phyloP scores from a whole-genome alignment of 73 alveolate species.

The Tetrahymena thermophila region DNA sequence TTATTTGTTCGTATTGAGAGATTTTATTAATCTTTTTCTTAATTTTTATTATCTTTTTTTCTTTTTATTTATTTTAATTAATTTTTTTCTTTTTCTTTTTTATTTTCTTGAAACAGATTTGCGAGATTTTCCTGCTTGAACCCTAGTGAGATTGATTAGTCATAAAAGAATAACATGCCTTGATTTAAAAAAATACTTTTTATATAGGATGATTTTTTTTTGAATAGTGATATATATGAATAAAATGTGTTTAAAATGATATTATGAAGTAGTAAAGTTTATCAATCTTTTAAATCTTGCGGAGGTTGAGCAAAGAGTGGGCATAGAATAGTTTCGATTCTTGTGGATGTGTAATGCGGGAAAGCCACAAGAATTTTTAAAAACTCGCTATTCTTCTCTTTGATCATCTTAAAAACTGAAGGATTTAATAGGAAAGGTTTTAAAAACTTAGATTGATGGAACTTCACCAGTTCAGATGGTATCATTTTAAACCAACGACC shows the following conservation, averaged over 20 bases:
- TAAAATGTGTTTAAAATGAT: not conserved
- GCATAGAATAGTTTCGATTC: not conserved
- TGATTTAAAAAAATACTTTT: not conserved
- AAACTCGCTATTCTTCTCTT: not conserved
- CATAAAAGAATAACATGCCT: not conserved
- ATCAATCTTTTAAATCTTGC: not conserved
- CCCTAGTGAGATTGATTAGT: not conserved
- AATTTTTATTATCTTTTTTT: not conserved
- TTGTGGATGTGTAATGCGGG: not conserved
- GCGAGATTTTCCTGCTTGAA: conserved; percentile 3
- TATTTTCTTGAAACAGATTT: not conserved
- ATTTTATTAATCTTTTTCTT: not conserved
- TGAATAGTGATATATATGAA: not conserved
- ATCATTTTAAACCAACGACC: not conserved
- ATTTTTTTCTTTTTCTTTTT: not conserved
- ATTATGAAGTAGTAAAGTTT: not conserved
- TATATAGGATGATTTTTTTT: not conserved
- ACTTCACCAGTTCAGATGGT: not conserved
- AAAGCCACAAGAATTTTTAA: not conserved
- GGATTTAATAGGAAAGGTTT: not conserved
- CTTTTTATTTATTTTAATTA: not conserved
- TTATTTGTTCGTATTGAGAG: not conserved
- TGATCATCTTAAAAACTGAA: not conserved
- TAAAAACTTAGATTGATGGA: not conserved
- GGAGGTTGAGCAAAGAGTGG: not conserved